Evolutionary conservation across 768 basidiomycete species (phyloP).

Genomic region (Pleurotus salmoneostramineus): DNA sequence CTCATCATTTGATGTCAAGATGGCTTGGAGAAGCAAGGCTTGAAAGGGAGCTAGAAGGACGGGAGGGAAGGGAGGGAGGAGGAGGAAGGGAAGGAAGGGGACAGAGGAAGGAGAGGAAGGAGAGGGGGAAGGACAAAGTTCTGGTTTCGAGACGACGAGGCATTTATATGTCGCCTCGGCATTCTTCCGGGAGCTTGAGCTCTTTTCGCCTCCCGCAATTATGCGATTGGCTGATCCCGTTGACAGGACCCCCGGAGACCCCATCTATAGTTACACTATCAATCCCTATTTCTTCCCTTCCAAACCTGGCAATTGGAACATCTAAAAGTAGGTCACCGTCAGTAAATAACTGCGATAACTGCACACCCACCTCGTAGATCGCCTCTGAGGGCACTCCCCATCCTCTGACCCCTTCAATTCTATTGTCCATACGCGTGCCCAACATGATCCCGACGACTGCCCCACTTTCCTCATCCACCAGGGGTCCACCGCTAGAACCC

Average conservation of each 20-base stretch:
- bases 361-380: conserved; percentile 49
- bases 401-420: conserved; percentile 49
- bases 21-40: background rate
- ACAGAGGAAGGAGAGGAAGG: background rate
- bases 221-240: conserved; percentile 37
- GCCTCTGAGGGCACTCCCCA: conserved; percentile 64
- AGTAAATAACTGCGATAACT: too few relatives aligned
- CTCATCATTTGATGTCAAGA: too few relatives aligned
- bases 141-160: background rate
- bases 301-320: conserved; percentile 52
- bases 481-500: conserved; percentile 70
- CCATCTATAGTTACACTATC: background rate
- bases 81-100: background rate
- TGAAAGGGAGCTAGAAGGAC: background rate
- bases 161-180: conserved; percentile 21
- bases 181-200: conserved; percentile 33
- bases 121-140: background rate
- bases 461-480: conserved; percentile 57
- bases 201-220: conserved; percentile 42
- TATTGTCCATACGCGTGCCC: conserved; percentile 55
- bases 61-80: background rate
- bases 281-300: conserved; percentile 21
- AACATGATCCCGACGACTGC: conserved; percentile 63
- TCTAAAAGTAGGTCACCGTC: conserved; percentile 25
- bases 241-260: conserved; percentile 25